phyloP scores from a whole-genome alignment of 495 filamentous ascomycete species.

The Bryoglossum gracile region DNA sequence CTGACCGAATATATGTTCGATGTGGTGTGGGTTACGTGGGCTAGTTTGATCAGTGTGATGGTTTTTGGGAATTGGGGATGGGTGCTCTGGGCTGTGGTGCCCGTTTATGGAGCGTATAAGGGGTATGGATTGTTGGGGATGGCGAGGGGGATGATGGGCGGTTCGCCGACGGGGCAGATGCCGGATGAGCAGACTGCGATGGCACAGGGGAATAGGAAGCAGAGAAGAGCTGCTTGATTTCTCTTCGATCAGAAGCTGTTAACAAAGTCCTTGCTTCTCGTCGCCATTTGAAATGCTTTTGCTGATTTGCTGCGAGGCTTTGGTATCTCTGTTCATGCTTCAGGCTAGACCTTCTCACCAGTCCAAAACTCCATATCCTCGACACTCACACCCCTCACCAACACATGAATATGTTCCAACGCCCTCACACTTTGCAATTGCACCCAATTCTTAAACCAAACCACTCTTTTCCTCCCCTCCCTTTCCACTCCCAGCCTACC shows the following conservation, averaged over 20 bases:
- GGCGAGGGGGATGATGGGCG: conserved; percentile 56
- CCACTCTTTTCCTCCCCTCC: conserved; percentile 51
- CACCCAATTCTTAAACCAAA: conserved; percentile 95
- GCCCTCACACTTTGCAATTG: conserved; percentile 79
- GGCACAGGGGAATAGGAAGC: conserved; percentile 44
- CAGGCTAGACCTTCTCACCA: conserved; percentile 4
- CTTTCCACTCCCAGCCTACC: conserved; percentile 44
- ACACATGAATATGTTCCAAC: conserved; percentile 66
- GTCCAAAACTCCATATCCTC: conserved; percentile 24
- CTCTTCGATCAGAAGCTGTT: neutral
- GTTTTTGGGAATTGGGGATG: conserved; percentile 70
- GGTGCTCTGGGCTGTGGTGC: conserved; percentile 66
- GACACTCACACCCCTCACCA: conserved; percentile 22
- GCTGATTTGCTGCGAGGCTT: no score
- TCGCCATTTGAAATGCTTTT: no score
- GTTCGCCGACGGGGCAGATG: conserved; percentile 27
- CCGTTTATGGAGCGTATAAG: conserved; percentile 61
- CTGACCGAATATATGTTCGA: conserved; percentile 98
- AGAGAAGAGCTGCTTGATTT: conserved; percentile 28
- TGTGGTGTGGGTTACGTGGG: conserved; percentile 86
- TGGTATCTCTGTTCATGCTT: neutral
- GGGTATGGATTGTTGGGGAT: conserved; percentile 60
- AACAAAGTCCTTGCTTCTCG: no score
- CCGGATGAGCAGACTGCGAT: conserved; percentile 28
- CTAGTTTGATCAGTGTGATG: conserved; percentile 53